A percentile compares a stretch with the other conserved stretches of the same genome.
Evolutionary conservation across 176 grass and related monocot genomes (phyloP).

Genomic region (Triticum monococcum): DNA sequence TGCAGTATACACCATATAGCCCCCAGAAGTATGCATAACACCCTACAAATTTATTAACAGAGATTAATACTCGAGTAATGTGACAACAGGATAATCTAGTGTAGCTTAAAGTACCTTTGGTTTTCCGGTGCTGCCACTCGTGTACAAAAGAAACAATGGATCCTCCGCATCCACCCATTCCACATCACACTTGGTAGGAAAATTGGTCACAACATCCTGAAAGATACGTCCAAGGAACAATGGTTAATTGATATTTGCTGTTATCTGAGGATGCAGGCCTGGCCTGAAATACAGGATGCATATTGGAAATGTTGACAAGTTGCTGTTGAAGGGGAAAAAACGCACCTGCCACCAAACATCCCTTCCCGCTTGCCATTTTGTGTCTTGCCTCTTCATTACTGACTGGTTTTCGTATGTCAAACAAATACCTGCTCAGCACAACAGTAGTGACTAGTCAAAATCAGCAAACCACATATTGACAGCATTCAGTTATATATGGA

Average conservation of each 20-base stretch:
- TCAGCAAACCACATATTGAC: neutral
- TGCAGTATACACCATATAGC: conserved; percentile 96
- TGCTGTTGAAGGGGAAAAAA: neutral
- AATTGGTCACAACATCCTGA: conserved; percentile 82
- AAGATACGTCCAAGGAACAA: conserved; percentile 21
- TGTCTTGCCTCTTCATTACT: conserved; percentile 77
- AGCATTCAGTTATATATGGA: neutral
- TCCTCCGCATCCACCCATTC: conserved; percentile 99
- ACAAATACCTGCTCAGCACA: conserved; percentile 57
- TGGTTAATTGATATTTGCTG: neutral
- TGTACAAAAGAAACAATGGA: conserved; percentile 97
- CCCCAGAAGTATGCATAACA: conserved; percentile 95
- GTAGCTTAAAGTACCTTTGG: conserved; percentile 72
- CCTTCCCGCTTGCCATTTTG: conserved; percentile 74
- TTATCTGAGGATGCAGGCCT: neutral
- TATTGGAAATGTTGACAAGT: neutral
- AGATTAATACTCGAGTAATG: conserved; percentile 28
- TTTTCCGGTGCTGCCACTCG: conserved; percentile 96
- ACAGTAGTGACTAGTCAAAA: neutral
- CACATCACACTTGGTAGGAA: conserved; percentile 83
- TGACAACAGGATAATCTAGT: neutral
- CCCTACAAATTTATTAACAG: conserved; percentile 50
- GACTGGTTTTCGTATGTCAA: conserved; percentile 81
- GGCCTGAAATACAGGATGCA: neutral
- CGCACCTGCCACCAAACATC: conserved; percentile 98